phyloP scores from a whole-genome alignment of 768 basidiomycete genomes.

The Lactarius hengduanensis region DNA sequence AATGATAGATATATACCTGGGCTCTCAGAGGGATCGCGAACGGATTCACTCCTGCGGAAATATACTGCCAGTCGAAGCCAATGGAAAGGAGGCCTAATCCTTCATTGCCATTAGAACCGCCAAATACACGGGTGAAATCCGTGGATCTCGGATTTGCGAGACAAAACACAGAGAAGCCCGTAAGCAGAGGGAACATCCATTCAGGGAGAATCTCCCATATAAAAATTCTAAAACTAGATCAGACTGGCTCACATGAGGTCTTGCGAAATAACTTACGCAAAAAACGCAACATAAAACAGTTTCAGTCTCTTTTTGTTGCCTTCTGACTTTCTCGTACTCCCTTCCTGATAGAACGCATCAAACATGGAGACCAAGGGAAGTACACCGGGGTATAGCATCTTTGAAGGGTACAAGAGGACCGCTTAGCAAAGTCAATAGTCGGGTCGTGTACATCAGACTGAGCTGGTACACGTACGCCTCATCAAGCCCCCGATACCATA shows the following conservation, averaged over 20 bases:
- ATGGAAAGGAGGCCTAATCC: conserved; percentile 32
- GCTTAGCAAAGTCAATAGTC: conserved; percentile 32
- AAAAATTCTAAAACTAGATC: conserved; percentile 34
- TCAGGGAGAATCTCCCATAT: conserved; percentile 30
- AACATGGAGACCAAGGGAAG: conserved; percentile 51
- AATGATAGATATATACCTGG: conserved; percentile 32
- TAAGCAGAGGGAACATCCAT: conserved; percentile 31
- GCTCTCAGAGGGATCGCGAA: conserved; percentile 55
- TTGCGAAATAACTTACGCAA: conserved; percentile 32
- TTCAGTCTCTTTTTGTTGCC: conserved; percentile 43
- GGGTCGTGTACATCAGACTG: background rate
- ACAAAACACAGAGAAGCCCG: conserved; percentile 34
- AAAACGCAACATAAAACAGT: conserved; percentile 48
- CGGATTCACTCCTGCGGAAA: conserved; percentile 41
- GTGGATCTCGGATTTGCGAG: conserved; percentile 31
- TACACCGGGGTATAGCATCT: conserved; percentile 50
- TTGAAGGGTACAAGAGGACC: conserved; percentile 52
- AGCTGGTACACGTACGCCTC: conserved; percentile 38
- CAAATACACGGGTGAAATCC: conserved; percentile 31
- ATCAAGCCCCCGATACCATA: conserved; percentile 58
- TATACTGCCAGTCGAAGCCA: conserved; percentile 35
- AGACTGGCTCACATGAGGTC: background rate
- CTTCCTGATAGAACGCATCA: conserved; percentile 48
- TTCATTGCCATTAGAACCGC: conserved; percentile 32
- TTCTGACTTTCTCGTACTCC: conserved; percentile 28